phyloP scores from a whole-genome alignment of 805 yeast species.

The Blastobotrys parvus region DNA sequence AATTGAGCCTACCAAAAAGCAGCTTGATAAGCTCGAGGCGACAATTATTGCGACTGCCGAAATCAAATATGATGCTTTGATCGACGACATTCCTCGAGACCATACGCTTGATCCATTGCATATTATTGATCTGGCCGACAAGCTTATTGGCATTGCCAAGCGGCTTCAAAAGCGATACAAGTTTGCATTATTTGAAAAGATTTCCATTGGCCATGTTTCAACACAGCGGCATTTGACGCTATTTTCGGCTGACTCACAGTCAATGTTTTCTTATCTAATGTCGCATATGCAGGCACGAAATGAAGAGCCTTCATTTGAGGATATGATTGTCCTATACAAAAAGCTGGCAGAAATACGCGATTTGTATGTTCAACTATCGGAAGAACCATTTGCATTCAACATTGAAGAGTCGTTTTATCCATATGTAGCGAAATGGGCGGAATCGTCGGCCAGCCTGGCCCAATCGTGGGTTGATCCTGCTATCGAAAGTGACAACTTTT shows the following conservation, averaged over 20 bases:
- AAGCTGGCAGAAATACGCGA: slow-evolving; percentile 45
- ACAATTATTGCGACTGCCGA: slow-evolving; percentile 32
- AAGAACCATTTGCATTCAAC: slow-evolving; percentile 40
- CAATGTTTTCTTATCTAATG: slow-evolving; percentile 26
- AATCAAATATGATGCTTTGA: slow-evolving; percentile 34
- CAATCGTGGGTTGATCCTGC: slow-evolving; percentile 45
- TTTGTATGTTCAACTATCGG: slow-evolving; percentile 38
- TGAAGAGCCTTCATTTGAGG: slow-evolving; percentile 37
- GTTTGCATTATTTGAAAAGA: slow-evolving; percentile 49
- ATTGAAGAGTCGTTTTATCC: slow-evolving; percentile 50
- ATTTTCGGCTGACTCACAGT: slow-evolving; percentile 27
- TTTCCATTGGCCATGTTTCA: slow-evolving; percentile 39
- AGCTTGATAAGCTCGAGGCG: slow-evolving; percentile 33
- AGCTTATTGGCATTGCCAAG: slow-evolving; percentile 41
- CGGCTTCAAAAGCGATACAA: slow-evolving; percentile 51
- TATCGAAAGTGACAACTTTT: slow-evolving; percentile 48
- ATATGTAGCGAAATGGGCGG: slow-evolving; percentile 35
- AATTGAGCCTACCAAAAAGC: slow-evolving; percentile 35
- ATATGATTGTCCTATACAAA: slow-evolving; percentile 49
- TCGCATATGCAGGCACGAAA: slow-evolving; percentile 15
- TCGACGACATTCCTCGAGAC: slow-evolving; percentile 51
- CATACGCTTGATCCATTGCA: slow-evolving; percentile 45
- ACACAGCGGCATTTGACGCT: slow-evolving; percentile 25
- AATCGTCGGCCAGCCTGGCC: slow-evolving; percentile 39
- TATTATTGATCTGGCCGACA: slow-evolving; percentile 48